Evolutionary conservation across 140 eudicot genomes (phyloP).

Genomic region (Eryngium alpinum): DNA sequence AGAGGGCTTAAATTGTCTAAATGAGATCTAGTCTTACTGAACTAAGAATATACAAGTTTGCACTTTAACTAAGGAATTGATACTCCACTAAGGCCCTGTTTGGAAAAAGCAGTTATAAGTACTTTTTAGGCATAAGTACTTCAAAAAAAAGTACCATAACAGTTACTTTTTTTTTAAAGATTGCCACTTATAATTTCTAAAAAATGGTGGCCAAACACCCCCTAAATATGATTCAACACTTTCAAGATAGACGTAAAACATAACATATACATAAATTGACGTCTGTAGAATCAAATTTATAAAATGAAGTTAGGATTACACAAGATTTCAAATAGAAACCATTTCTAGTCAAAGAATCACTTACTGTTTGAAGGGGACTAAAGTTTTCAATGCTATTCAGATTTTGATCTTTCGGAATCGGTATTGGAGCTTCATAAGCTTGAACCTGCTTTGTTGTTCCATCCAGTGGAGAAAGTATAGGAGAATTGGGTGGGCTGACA

Average conservation of each 20-base stretch:
- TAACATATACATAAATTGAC: background rate
- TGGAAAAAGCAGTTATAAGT: too few relatives aligned
- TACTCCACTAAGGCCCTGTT: too few relatives aligned
- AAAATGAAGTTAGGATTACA: background rate
- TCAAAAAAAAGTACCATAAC: too few relatives aligned
- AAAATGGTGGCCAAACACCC: too few relatives aligned
- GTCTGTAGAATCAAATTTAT: background rate
- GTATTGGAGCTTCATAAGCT: constrained; percentile 20
- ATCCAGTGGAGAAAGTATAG: constrained; percentile 46
- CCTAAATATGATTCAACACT: background rate
- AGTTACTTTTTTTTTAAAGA: too few relatives aligned
- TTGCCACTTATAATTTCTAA: too few relatives aligned
- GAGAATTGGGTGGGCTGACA: constrained; percentile 52
- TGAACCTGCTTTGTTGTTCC: constrained; percentile 31
- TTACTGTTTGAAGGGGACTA: constrained; percentile 33
- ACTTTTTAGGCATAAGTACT: too few relatives aligned
- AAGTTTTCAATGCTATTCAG: constrained; percentile 13
- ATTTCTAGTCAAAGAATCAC: constrained; percentile 5
- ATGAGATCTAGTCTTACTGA: background rate
- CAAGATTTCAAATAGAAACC: background rate
- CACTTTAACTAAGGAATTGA: background rate
- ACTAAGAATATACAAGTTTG: background rate
- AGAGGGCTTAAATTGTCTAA: background rate
- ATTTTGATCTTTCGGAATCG: constrained; percentile 22
- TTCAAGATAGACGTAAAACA: background rate